Percentiles rank a stretch among this genome's conserved stretches.
Evolutionary conservation across 2,329 filamentous ascomycete genomes (phyloP).

Genomic region (Aspergillus melleus): DNA sequence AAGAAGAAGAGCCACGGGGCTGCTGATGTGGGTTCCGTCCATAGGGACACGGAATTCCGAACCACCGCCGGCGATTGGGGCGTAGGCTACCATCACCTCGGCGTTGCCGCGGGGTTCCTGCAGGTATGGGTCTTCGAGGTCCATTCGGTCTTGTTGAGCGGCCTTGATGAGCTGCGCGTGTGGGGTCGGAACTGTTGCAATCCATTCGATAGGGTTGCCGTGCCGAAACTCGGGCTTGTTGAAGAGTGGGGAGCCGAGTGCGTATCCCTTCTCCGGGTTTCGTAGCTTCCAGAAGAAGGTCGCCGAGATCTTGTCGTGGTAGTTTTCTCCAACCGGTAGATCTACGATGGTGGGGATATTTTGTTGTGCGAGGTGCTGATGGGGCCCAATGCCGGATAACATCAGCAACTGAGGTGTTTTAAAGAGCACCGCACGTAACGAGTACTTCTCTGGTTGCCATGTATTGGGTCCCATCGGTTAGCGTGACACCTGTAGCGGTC

Average conservation of each 20-base stretch:
- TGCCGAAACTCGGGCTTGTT: conserved; percentile 12
- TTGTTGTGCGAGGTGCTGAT: conserved; percentile 22
- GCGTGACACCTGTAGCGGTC: conserved; percentile 1
- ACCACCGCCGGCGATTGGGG: conserved; percentile 11
- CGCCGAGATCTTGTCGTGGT: conserved; percentile 11
- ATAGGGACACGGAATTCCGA: conserved; percentile 8
- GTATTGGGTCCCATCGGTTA: not conserved
- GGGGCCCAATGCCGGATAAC: conserved; percentile 32
- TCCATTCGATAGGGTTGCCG: conserved; percentile 19
- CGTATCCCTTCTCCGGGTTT: conserved; percentile 16
- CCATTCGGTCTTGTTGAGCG: not conserved
- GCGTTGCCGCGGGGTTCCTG: conserved; percentile 2
- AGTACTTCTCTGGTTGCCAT: conserved; percentile 42
- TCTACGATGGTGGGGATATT: conserved; percentile 25
- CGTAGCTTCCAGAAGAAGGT: conserved; percentile 18
- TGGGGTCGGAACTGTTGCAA: conserved; percentile 5
- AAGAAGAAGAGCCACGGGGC: conserved; percentile 6
- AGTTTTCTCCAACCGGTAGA: conserved; percentile 11
- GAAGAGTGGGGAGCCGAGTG: conserved; percentile 13
- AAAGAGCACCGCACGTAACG: conserved; percentile 42
- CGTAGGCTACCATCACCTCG: conserved; percentile 9
- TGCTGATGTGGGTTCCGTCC: conserved; percentile 21
- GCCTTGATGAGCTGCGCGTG: not conserved
- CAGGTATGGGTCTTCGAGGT: not conserved
- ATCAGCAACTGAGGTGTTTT: conserved; percentile 43